phyloP scores from a whole-genome alignment of 202 grass and related monocot species.

The Schoenoplectus tabernaemontani region DNA sequence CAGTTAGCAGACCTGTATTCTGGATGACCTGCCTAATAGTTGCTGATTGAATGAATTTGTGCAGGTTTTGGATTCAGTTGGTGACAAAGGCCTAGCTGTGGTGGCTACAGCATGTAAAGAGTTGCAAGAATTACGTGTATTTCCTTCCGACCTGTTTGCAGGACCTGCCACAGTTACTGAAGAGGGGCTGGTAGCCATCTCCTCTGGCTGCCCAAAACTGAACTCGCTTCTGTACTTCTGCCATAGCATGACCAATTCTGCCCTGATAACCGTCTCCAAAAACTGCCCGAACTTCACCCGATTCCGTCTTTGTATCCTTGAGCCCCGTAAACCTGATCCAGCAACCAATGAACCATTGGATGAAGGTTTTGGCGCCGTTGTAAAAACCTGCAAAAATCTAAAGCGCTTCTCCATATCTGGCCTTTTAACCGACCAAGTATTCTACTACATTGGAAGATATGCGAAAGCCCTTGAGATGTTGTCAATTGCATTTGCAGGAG shows the following conservation, averaged over 20 bases:
- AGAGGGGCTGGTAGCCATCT: constrained; percentile 87
- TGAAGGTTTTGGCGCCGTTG: constrained; percentile 95
- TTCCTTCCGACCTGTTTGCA: constrained; percentile 66
- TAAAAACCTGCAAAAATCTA: constrained; percentile 57
- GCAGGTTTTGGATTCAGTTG: constrained; percentile 87
- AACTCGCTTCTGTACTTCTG: constrained; percentile 89
- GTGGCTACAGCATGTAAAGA: constrained; percentile 84
- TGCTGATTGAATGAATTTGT: not conserved
- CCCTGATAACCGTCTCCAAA: constrained; percentile 63
- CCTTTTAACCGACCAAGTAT: constrained; percentile 76
- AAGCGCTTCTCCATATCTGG: constrained; percentile 79
- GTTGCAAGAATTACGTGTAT: constrained; percentile 87
- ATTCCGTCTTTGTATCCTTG: constrained; percentile 91
- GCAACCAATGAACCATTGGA: constrained; percentile 69
- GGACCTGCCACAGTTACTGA: constrained; percentile 67
- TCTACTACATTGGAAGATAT: constrained; percentile 76
- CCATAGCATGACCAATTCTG: constrained; percentile 92
- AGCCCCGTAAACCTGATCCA: constrained; percentile 68
- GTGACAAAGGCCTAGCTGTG: constrained; percentile 79
- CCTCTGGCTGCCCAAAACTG: constrained; percentile 67
- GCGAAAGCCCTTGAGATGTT: constrained; percentile 84
- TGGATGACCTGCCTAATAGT: not conserved
- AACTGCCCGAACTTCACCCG: constrained; percentile 87
- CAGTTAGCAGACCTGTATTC: not conserved
- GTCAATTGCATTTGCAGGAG: constrained; percentile 94